Base-by-base conservation (phyloP, 2,329 filamentous ascomycete species). In the Stemphylium lycopersici region DNA sequence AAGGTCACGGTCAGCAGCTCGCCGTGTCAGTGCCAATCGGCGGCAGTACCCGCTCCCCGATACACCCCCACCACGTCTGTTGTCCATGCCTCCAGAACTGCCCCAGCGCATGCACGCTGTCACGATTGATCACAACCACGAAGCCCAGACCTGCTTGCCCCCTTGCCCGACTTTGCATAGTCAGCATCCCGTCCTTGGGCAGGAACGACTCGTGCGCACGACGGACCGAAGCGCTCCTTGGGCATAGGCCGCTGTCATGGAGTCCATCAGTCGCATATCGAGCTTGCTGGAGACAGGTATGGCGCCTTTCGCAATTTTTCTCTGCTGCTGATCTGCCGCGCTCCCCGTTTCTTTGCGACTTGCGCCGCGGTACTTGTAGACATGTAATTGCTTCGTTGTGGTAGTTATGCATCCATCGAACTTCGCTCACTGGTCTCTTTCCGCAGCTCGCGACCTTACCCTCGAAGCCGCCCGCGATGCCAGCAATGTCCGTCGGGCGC, bases 381-480 rank as follows among this genome's bases (percentile, higher is more conserved):
- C 24, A 52, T 55, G 52, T 52, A 52, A 52, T 36, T 36, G 18
- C 32, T 16, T 51, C 29, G 41, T 48, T 48, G 11, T 32, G 18
- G 6, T 20, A 32, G 59, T 51, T 47, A 74, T 74, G 71, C 71
- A 75, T 59, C 72, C 72, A 41, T 73, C 71, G 37, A 70, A 66
- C 59, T 75, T 69, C 59, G 71, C 72, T 73, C 71, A 75, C 69
- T 75, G 70, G 68, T 72, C 70, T 49, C 66, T 74, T 51, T 65
- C 71, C 44, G 69, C 79, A 96, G 95, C 95, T 73, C 90, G 95
- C 78, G 95, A 98, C 79, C 88, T 99, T 73, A 99, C 95, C 52
- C 87, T 99, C 78, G 95, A 99, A 84, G 95, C 95, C 65, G 93
- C 95, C 68, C 91, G 93, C 76, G 91, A 92, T 67, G 92, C 93